A percentile compares a stretch with the other conserved stretches of the same genome.
Conservation (phyloP, 1,284 basidiomycete genomes). For the Dichomitus squalens region DNA sequence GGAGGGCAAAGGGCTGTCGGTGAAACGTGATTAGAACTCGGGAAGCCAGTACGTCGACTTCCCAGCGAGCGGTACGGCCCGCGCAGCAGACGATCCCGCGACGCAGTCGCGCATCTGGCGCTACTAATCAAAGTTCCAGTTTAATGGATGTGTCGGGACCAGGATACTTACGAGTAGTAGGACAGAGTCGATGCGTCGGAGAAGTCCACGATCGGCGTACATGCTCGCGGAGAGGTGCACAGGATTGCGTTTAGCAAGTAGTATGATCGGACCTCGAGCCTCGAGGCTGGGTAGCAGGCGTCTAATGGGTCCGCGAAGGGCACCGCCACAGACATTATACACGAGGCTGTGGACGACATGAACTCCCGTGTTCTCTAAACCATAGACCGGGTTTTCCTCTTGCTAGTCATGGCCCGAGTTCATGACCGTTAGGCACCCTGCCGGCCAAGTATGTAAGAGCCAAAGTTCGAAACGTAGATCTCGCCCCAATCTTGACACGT, state of each 20-base stretch:
- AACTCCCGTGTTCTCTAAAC: neutral
- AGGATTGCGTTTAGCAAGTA: too few relatives aligned
- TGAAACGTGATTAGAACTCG: neutral
- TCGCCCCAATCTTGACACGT: neutral
- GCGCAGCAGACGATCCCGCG: too few relatives aligned
- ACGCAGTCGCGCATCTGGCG: too few relatives aligned
- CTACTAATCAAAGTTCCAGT: neutral
- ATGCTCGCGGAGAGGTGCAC: neutral
- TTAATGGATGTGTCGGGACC: neutral
- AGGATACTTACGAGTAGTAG: neutral
- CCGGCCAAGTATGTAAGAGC: too few relatives aligned
- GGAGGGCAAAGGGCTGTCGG: neutral
- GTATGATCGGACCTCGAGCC: neutral
- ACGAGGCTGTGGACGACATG: neutral
- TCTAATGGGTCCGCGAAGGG: neutral
- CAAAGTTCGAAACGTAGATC: constrained; percentile 6
- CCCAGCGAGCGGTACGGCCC: too few relatives aligned
- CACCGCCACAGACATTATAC: neutral
- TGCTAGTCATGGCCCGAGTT: too few relatives aligned
- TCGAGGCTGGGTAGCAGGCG: neutral
- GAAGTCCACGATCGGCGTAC: neutral
- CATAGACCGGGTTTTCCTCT: neutral
- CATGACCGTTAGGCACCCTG: too few relatives aligned
- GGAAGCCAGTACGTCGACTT: neutral
- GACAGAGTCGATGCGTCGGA: neutral